These are phyloP conservation scores for Candida tallmaniae DNA, from an alignment of 805 yeast species.

Conservation along the genomic window DNA sequence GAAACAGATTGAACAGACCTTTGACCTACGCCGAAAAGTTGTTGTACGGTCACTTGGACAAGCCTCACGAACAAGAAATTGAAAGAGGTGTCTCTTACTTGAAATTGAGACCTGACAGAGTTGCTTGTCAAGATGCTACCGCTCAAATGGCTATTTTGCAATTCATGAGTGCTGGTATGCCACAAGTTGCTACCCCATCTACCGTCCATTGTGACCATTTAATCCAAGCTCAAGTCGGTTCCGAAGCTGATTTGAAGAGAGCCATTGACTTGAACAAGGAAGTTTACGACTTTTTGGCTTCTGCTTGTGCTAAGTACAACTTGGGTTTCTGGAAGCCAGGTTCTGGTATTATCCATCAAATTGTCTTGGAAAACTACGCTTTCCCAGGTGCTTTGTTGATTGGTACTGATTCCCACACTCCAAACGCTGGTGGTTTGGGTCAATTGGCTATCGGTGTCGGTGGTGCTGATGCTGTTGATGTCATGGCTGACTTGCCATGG, in stretches of 20 bases:
- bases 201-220: conserved; percentile 98
- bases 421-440: conserved; percentile 98
- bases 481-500: conserved; percentile 92
- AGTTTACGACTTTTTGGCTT: conserved; percentile 85
- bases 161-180: conserved; percentile 93
- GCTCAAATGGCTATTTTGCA: conserved; percentile 98
- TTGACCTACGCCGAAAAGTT: conserved; percentile 94
- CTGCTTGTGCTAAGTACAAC: conserved; percentile 92
- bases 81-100: conserved; percentile 86
- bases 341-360: conserved; percentile 97
- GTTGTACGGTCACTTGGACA: conserved; percentile 89
- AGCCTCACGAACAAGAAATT: conserved; percentile 83
- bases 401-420: conserved; percentile 97
- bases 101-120: conserved; percentile 95
- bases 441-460: conserved; percentile 98
- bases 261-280: conserved; percentile 89
- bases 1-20: conserved; percentile 78
- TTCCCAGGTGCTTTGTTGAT: conserved; percentile 96
- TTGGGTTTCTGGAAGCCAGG: conserved; percentile 99
- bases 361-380: conserved; percentile 92
- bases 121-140: conserved; percentile 98
- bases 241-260: conserved; percentile 75
- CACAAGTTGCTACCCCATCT: conserved; percentile 88
- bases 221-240: conserved; percentile 94
- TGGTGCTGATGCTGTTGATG: conserved; percentile 99